Conservation (phyloP, 306 rosid genomes). For the Fagus crenata region DNA sequence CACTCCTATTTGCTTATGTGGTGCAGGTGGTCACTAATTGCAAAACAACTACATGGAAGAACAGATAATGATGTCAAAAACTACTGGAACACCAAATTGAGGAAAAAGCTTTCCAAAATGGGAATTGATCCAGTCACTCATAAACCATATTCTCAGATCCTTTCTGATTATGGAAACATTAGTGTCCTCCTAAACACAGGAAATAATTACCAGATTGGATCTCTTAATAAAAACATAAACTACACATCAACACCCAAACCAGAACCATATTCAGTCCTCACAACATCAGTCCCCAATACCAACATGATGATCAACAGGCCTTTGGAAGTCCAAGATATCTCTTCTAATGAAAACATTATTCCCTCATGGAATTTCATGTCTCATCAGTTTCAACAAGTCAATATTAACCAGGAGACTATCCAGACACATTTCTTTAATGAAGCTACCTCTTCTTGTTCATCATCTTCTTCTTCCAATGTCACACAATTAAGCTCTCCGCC, state of each 20-base stretch:
- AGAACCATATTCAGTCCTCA: constrained; percentile 32
- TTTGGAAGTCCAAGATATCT: constrained; percentile 22
- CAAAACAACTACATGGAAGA: constrained; percentile 78
- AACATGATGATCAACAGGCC: constrained; percentile 17
- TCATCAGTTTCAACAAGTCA: constrained; percentile 48
- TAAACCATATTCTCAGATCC: constrained; percentile 74
- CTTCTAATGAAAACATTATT: constrained; percentile 23
- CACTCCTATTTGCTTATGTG: not conserved
- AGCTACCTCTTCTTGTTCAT: constrained; percentile 69
- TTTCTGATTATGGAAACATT: constrained; percentile 71
- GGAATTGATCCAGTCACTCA: constrained; percentile 95
- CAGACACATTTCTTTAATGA: constrained; percentile 54
- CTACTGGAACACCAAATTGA: constrained; percentile 92
- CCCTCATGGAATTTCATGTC: constrained; percentile 30
- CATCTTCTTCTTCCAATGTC: constrained; percentile 60
- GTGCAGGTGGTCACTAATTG: constrained; percentile 87
- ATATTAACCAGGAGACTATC: constrained; percentile 29
- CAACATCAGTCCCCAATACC: constrained; percentile 23
- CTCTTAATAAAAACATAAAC: constrained; percentile 31
- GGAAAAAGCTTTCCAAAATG: constrained; percentile 81
- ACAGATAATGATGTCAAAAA: constrained; percentile 97
- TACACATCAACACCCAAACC: constrained; percentile 25
- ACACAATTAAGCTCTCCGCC: constrained; percentile 41
- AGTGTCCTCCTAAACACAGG: constrained; percentile 42
- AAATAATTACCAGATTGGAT: constrained; percentile 22